Evolutionary conservation across 2,329 filamentous ascomycete species (phyloP).

Genomic region (Pyricularia grisea): DNA sequence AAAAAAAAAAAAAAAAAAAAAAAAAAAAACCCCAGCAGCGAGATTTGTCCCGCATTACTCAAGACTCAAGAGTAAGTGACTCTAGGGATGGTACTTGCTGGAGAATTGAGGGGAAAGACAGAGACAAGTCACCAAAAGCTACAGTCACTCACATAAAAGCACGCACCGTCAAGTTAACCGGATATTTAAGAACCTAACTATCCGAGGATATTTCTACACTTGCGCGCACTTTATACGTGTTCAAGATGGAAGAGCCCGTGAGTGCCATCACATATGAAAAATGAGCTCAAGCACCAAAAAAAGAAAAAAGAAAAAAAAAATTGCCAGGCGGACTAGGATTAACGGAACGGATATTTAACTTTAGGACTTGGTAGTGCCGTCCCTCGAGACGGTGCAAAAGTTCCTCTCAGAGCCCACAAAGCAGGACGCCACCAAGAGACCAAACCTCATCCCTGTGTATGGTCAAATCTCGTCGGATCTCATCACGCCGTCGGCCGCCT

Average conservation of each 20-base stretch:
- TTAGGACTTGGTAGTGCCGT: conserved; percentile 15
- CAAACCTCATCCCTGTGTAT: conserved; percentile 15
- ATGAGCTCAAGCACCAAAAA: neutral
- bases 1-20: no score
- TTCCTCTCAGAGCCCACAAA: conserved; percentile 7
- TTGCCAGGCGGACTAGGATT: neutral
- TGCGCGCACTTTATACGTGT: neutral
- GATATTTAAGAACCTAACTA: no score
- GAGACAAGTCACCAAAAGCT: neutral
- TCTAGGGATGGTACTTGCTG: neutral
- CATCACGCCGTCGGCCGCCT: conserved; percentile 88
- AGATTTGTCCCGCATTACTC: neutral
- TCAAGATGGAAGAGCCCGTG: conserved; percentile 3
- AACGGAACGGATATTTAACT: neutral
- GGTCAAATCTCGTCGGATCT: conserved; percentile 57
- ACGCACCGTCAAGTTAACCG: neutral
- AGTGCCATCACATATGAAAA: neutral
- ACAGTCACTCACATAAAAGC: neutral
- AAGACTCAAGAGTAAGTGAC: no score
- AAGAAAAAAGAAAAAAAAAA: neutral
- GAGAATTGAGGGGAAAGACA: neutral
- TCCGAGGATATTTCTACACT: neutral
- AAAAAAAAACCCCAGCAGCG: no score
- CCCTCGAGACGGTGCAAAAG: conserved; percentile 14
- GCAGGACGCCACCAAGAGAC: conserved; percentile 7